These are phyloP conservation scores for Tolypocladium pustulatum DNA, from an alignment of 2,329 filamentous ascomycete species.

Conservation along the genomic window DNA sequence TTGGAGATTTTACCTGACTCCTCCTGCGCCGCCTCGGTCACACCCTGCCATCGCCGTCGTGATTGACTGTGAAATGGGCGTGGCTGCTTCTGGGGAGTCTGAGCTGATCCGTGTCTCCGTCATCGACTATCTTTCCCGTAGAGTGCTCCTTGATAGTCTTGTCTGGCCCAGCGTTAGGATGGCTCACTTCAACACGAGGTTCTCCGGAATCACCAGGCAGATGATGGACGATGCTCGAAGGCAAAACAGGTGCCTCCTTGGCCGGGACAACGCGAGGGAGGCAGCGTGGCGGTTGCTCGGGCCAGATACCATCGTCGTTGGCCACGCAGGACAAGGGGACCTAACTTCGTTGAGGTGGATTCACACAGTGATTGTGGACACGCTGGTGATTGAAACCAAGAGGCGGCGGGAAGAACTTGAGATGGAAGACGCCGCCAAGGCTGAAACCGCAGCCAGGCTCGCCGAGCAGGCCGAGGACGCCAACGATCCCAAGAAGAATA, in stretches of 20 bases:
- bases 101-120: conserved; percentile 42
- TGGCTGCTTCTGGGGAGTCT: conserved; percentile 27
- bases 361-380: conserved; percentile 34
- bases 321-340: conserved; percentile 32
- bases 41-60: conserved; percentile 22
- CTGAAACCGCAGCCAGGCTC: neutral
- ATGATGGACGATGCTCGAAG: conserved; percentile 26
- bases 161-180: conserved; percentile 36
- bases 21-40: neutral
- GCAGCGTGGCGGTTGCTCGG: conserved; percentile 33
- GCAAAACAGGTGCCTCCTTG: conserved; percentile 24
- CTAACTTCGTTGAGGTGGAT: conserved; percentile 36
- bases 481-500: neutral
- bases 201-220: conserved; percentile 33
- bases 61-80: conserved; percentile 47
- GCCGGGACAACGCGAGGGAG: conserved; percentile 28
- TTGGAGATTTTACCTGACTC: conserved; percentile 15
- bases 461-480: neutral
- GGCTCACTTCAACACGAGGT: conserved; percentile 37
- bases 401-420: conserved; percentile 5
- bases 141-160: conserved; percentile 37
- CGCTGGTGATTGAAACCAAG: conserved; percentile 22
- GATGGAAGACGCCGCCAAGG: conserved; percentile 6
- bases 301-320: conserved; percentile 35
- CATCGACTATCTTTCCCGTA: conserved; percentile 39